phyloP scores from a whole-genome alignment of 1,139 yeast genomes.

The Kazachstania sp. region DNA sequence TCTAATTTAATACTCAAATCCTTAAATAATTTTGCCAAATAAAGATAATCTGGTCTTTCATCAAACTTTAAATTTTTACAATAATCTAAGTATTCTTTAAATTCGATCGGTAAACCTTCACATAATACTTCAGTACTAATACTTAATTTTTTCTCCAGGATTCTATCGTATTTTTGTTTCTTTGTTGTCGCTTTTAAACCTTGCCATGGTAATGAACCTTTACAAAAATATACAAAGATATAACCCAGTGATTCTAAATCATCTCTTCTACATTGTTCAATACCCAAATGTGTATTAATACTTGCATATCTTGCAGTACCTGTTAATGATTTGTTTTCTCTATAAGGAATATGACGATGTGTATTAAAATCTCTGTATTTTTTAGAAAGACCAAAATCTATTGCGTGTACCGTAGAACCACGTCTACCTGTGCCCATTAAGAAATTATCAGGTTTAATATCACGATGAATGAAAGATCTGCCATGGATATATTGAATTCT shows the following conservation, averaged over 20 bases:
- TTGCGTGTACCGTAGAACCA: conserved; percentile 91
- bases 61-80: conserved; percentile 88
- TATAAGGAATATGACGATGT: conserved; percentile 88
- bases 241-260: conserved; percentile 93
- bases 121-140: conserved; percentile 85
- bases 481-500: conserved; percentile 95
- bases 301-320: conserved; percentile 97
- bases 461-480: conserved; percentile 84
- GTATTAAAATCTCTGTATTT: conserved; percentile 92
- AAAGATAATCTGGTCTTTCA: conserved; percentile 92
- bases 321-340: conserved; percentile 91
- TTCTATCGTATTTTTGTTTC: conserved; percentile 93
- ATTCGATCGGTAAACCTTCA: conserved; percentile 86
- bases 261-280: conserved; percentile 94
- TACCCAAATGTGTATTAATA: conserved; percentile 91
- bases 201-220: conserved; percentile 98
- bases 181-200: conserved; percentile 96
- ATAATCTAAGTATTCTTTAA: conserved; percentile 80
- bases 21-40: conserved; percentile 80
- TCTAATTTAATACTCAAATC: conserved; percentile 86
- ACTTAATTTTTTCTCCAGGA: conserved; percentile 93
- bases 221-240: conserved; percentile 87
- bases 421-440: conserved; percentile 78
- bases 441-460: conserved; percentile 66
- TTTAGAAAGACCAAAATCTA: conserved; percentile 94